phyloP scores from a whole-genome alignment of 2,329 filamentous ascomycete genomes.

The Claviceps sp. region DNA sequence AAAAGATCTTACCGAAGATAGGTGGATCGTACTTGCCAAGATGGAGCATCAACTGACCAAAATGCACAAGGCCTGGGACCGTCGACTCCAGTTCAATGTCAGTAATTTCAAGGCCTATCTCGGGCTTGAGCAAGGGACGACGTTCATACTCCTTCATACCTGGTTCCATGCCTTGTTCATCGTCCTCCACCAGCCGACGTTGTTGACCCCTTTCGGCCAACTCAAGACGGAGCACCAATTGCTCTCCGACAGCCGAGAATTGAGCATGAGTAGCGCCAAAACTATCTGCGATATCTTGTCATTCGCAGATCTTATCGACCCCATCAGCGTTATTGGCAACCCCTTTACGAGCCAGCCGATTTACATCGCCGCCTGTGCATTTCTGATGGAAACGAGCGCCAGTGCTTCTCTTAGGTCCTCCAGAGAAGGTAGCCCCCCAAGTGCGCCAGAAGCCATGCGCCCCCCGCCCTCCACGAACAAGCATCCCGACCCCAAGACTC shows the following conservation, averaged over 20 bases:
- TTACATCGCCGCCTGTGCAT: constrained; percentile 82
- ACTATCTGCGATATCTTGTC: constrained; percentile 81
- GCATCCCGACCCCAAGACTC: too few relatives aligned
- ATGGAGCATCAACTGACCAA: constrained; percentile 70
- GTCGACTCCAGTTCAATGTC: constrained; percentile 68
- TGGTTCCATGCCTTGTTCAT: constrained; percentile 86
- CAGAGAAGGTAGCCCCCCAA: constrained; percentile 39
- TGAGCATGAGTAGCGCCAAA: constrained; percentile 80
- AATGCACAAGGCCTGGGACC: constrained; percentile 59
- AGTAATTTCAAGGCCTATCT: constrained; percentile 78
- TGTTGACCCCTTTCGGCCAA: constrained; percentile 61
- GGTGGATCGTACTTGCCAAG: constrained; percentile 54
- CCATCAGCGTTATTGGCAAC: constrained; percentile 75
- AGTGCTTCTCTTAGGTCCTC: constrained; percentile 49
- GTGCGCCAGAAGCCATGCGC: constrained; percentile 5
- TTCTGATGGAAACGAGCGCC: constrained; percentile 67
- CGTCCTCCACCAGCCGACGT: constrained; percentile 68
- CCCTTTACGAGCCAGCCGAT: constrained; percentile 85
- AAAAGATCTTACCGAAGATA: constrained; percentile 62
- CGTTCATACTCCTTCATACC: constrained; percentile 74
- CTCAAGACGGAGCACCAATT: constrained; percentile 51
- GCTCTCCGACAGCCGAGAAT: constrained; percentile 65
- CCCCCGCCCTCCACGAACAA: background rate
- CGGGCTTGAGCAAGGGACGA: constrained; percentile 67
- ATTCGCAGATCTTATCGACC: constrained; percentile 74